Conservation (phyloP, 1,284 basidiomycete genomes). For the Sanguinoderma infundibulare region DNA sequence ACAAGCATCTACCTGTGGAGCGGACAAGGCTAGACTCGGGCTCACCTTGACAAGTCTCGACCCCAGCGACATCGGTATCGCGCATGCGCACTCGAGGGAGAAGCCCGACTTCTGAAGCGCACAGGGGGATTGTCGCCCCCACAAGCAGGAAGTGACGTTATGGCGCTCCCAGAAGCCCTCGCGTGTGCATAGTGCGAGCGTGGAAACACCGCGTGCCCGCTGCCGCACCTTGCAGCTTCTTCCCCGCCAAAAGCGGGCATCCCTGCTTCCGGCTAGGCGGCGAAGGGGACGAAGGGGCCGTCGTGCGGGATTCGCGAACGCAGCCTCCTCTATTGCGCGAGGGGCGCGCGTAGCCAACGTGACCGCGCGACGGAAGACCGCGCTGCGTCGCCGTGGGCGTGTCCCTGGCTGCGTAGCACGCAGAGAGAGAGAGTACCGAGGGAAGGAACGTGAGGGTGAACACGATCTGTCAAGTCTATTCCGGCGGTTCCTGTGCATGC, state of each 20-base stretch:
- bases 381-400: background rate
- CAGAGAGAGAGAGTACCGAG: background rate
- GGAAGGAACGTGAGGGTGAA: constrained; percentile 7
- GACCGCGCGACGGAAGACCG: constrained; percentile 1
- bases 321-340: background rate
- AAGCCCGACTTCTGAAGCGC: background rate
- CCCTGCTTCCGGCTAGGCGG: background rate
- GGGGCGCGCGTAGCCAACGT: background rate
- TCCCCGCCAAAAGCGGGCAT: background rate
- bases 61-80: background rate
- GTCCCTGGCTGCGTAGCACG: background rate
- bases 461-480: constrained; percentile 15
- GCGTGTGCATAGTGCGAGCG: background rate
- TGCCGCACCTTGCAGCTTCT: background rate
- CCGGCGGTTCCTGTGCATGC: background rate
- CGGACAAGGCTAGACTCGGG: background rate
- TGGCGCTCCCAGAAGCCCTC: background rate
- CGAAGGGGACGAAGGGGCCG: constrained; percentile 4
- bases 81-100: background rate
- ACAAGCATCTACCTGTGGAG: background rate
- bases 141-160: background rate
- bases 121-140: background rate
- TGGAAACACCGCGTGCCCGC: background rate
- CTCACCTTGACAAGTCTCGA: background rate
- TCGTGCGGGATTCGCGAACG: constrained; percentile 22